These are phyloP conservation scores for Coemansia sp. DNA, from an alignment of 192 early-diverging fungal genomes.

Conservation along the genomic window DNA sequence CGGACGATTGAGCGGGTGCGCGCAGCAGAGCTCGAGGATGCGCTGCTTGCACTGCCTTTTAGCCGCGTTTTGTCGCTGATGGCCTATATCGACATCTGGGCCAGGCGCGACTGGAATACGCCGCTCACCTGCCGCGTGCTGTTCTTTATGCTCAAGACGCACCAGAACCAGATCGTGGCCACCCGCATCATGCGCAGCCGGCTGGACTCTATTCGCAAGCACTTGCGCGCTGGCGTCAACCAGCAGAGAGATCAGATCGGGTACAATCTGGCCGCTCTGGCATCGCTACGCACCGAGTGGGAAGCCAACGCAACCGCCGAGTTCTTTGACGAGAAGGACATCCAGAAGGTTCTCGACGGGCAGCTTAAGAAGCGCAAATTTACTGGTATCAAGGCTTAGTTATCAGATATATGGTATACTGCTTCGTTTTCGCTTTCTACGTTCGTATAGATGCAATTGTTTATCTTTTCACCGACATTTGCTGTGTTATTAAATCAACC, in stretches of 20 bases:
- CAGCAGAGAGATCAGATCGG: slow-evolving; percentile 83
- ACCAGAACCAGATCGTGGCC: slow-evolving; percentile 88
- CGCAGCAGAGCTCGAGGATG: slow-evolving; percentile 84
- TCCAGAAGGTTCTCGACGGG: slow-evolving; percentile 54
- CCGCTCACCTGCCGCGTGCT: slow-evolving; percentile 79
- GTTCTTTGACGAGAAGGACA: slow-evolving; percentile 70
- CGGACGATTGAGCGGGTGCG: slow-evolving; percentile 75
- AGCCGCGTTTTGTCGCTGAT: slow-evolving; percentile 76
- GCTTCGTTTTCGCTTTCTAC: too few species aligned
- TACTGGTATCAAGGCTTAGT: slow-evolving; percentile 40
- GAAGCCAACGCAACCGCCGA: slow-evolving; percentile 70
- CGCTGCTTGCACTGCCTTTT: slow-evolving; percentile 88
- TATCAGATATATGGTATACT: too few species aligned
- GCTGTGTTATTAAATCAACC: not conserved
- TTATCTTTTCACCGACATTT: too few species aligned
- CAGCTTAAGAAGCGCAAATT: slow-evolving; percentile 80
- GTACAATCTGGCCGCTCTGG: slow-evolving; percentile 85
- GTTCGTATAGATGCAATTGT: too few species aligned
- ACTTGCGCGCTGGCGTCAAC: slow-evolving; percentile 65
- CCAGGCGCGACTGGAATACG: slow-evolving; percentile 79
- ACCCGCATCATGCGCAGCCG: slow-evolving; percentile 77
- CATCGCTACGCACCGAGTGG: slow-evolving; percentile 75
- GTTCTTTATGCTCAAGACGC: slow-evolving; percentile 80
- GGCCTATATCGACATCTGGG: slow-evolving; percentile 78
- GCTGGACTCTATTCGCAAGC: slow-evolving; percentile 71